Evolutionary conservation across 768 basidiomycete species (phyloP).

Genomic region (Phlebiopsis flavidoalba): DNA sequence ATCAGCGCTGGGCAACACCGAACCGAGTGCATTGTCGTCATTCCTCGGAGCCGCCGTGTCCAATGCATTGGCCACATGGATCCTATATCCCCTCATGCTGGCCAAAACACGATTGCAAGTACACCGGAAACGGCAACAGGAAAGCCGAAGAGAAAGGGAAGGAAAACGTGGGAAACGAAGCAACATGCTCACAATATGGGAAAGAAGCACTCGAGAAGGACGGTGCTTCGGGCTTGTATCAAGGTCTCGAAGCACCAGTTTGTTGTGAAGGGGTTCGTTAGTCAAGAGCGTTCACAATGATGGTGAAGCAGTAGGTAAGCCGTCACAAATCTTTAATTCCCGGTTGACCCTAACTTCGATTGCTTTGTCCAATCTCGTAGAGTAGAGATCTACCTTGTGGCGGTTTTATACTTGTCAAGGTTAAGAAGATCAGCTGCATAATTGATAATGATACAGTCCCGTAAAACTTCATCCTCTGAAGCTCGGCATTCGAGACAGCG

Average conservation of each 20-base stretch:
- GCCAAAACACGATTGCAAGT: conserved; percentile 51
- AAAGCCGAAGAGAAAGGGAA: conserved; percentile 13
- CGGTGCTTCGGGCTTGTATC: conserved; percentile 36
- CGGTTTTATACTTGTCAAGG: conserved; percentile 5
- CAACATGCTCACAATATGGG: conserved; percentile 20
- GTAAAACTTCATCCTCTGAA: neutral
- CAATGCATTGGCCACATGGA: conserved; percentile 41
- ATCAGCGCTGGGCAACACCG: conserved; percentile 30
- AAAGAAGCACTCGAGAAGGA: conserved; percentile 10
- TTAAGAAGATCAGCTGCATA: neutral
- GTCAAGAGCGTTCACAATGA: conserved; percentile 53
- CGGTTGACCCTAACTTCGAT: neutral
- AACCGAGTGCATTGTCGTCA: conserved; percentile 32
- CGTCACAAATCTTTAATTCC: neutral
- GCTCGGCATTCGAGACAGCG: neutral
- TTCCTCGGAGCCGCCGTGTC: conserved; percentile 55
- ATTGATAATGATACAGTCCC: neutral
- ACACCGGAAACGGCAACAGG: conserved; percentile 28
- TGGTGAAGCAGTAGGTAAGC: conserved; percentile 50
- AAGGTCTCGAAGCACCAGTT: conserved; percentile 47
- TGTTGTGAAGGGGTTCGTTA: conserved; percentile 50
- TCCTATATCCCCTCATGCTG: conserved; percentile 56
- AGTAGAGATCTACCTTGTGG: conserved; percentile 5
- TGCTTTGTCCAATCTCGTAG: neutral
- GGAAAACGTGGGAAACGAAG: conserved; percentile 1